Base-by-base conservation (phyloP, 345 rosid species). In the Salix purpurea region DNA sequence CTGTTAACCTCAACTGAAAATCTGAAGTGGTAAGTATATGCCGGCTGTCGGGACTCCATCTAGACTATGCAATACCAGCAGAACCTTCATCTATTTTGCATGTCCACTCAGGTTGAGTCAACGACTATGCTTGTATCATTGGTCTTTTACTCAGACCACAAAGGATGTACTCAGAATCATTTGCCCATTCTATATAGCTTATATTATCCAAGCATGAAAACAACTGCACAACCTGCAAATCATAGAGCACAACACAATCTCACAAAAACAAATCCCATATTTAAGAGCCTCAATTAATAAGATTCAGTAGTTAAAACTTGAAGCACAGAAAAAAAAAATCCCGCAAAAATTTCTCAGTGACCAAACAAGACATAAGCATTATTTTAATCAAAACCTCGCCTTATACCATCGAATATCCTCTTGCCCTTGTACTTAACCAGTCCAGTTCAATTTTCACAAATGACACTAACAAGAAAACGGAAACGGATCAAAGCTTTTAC, bases 21-120 rank as follows among this genome's bases (percentile, higher is more conserved):
- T 92, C 99, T 0, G 99, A 93, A 3, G 97, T 90, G 0, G 99
- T 92, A 67, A 93, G 93, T 76, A 96, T 92, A 82, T 96, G 98
- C 46, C 98, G 97, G 76, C 99, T 92, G 65, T 93, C 99, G 0
- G 99, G 98, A 73, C 99, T 96, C 98, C 99, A 93, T 84, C 99
- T 86, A 50, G 98, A 97, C 84, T 93, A 96, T 28, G 97, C 91
- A 75, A 93, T 90, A 75, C 98, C 97, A 30, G 99, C 97, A 30
- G 91, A 95, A 76, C 98, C 99, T 87, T 96, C 98, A 73, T 96
- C 99, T 37, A 96, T 96, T 84, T 93, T 93, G 81, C 99, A 96
- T 16, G 97, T 93, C 99, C 98, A 96, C 79, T 93, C 97, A 54
- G 98, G 97, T 82, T 96, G 96, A 66, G 89, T 62, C 78, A 93